Evolutionary conservation across 768 basidiomycete species (phyloP), one percentile per base, ranked within the genome.

Genomic region (Podaxis pistillaris): DNA sequence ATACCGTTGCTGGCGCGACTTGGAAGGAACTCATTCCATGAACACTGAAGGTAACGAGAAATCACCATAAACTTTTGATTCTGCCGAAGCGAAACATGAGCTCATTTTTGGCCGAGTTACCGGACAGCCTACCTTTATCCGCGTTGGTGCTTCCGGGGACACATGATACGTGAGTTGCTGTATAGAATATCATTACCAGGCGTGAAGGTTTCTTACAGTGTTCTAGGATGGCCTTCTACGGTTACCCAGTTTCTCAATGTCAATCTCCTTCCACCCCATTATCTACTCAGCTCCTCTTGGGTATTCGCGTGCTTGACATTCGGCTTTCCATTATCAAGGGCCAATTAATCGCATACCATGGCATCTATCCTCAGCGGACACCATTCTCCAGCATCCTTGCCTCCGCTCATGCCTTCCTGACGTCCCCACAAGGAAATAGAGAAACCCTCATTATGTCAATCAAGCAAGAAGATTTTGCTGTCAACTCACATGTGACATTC

Each of bases 371-470:
- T 0, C 83, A 96, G 69, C 78, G 82, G 53, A 82, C 87, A 0
- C 75, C 87, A 0, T 94, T 96, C 72, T 74, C 81, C 57, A 76
- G 79, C 36, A 88, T 96, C 54, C 80, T 96, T 9, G 61, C 72
- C 4, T 80, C 81, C 17, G 70, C 96, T 8, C 79, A 87, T 66
- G 65, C 73, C 3, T 96, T 91, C 74, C 83, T 96, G 41, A 81
- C 81, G 7, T 78, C 82, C 0, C 79, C 85, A 0, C 66, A 68
- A 3, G 83, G 90, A 1, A 78, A 76, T 8, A 80, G 78, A 30
- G 95, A 96, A 73, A 90, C 90, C 0, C 72, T 97, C 38, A 83
- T 97, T 30, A 86, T 96, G 78, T 94, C 89, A 15, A 83, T 98
- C 70, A 96, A 96, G 73, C 91, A 96, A 70, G 95, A 98, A 72